These are phyloP conservation scores for Berberis thunbergii DNA, from an alignment of 164 flowering plant genomes.

Conservation along the genomic window DNA sequence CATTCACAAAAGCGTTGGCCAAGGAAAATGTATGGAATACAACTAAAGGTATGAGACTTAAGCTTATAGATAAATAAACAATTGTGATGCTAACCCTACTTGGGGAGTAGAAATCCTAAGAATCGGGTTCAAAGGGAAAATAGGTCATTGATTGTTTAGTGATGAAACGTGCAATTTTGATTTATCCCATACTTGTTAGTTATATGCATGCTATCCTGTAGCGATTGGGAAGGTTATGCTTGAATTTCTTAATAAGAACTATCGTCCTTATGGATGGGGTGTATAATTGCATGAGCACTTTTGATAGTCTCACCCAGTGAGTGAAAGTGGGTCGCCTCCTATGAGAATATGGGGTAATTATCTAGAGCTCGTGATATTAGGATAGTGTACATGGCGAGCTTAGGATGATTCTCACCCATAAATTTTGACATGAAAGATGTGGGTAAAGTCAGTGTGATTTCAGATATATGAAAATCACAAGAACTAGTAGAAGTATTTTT, in stretches of 20 bases:
- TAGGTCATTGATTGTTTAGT: not conserved
- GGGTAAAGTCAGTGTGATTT: too few relatives aligned
- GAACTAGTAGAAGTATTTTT: too few relatives aligned
- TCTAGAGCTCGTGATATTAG: not conserved
- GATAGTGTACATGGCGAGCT: not conserved
- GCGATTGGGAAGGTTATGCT: not conserved
- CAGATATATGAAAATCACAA: too few relatives aligned
- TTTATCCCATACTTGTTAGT: not conserved
- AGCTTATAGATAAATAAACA: not conserved
- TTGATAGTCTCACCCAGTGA: constrained; percentile 1
- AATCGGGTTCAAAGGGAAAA: not conserved
- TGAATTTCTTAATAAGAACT: not conserved
- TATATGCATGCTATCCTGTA: not conserved
- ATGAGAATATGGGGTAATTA: not conserved
- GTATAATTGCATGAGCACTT: not conserved
- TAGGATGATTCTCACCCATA: not conserved
- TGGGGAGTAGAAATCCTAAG: not conserved
- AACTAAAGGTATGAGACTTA: not conserved
- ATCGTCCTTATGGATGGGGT: not conserved
- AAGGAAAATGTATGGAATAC: too few relatives aligned
- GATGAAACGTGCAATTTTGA: not conserved
- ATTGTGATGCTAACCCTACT: not conserved
- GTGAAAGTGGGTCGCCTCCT: not conserved
- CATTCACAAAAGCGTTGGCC: too few relatives aligned
- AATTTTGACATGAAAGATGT: too few relatives aligned